Evolutionary conservation across 2,329 filamentous ascomycete species (phyloP), one percentile per base, ranked within the genome.

Genomic region (Onygena corvina): DNA sequence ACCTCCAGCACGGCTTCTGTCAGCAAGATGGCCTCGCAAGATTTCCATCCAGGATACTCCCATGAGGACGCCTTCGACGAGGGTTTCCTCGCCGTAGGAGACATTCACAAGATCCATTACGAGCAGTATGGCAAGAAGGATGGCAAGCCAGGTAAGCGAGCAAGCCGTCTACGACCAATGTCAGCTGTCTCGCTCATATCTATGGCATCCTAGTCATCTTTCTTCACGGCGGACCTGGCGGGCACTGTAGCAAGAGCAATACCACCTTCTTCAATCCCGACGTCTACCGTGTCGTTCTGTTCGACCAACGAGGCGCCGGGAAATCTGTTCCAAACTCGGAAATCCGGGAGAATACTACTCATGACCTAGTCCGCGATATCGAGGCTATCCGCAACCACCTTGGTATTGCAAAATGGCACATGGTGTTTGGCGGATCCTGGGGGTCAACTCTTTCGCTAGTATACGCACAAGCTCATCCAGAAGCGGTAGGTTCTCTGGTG

Each of bases 301-400:
- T 73, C 45, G 71, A 74, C 55, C 71, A 74, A 54, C 66, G 71
- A 12, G 71, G 71, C 4, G 64, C 61, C 12, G 71, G 71, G 4
- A 62, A 68, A 52, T 73, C 70, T 4, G 61, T 61, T 0, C 71
- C 71, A 4, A 57, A 60, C 14, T 65, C 67, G 20, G 64, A 64
- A 21, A 61, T 69, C 2, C 56, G 59, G 8, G 64, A 72, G 21
- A 42, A 42, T 59, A 73, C 67, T 0, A 72, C 71, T 2, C 64
- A 65, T 60, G 58, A 67, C 50, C 59, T 73, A 0, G 63, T 72
- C 2, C 54, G 62, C n/a, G 71, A 74, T 51, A 68, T 73, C 53
- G 71, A 74, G 52, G 55, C 58, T 1, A 58, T 73, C 1, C 64
- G 71, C 33, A 52, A 60, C 12, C 67, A 71, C 47, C 60, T 73